These are phyloP conservation scores for Tricholoma bakamatsutake DNA, from an alignment of 768 basidiomycete species.

Conservation along the genomic window DNA sequence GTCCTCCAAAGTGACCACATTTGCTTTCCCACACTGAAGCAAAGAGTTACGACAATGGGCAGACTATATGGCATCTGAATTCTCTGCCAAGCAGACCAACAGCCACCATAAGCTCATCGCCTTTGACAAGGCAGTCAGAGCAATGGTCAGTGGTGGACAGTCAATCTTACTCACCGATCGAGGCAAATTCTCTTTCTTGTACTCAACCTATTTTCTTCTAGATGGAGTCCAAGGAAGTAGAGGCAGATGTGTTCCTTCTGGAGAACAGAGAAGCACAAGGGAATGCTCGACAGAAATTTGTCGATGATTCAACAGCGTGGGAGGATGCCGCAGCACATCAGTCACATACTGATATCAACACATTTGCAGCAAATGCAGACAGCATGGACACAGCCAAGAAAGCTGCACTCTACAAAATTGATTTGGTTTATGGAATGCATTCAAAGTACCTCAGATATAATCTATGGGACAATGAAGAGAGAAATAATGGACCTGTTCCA, in stretches of 20 bases:
- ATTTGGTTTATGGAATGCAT: too few relatives aligned
- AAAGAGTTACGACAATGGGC: slow-evolving; percentile 17
- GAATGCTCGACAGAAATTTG: slow-evolving; percentile 10
- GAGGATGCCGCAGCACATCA: slow-evolving; percentile 6
- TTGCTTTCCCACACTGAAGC: slow-evolving; percentile 20
- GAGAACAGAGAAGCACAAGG: neutral
- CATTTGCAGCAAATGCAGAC: slow-evolving; percentile 14
- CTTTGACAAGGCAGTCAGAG: too few relatives aligned
- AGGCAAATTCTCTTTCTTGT: slow-evolving; percentile 1
- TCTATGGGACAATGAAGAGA: too few relatives aligned
- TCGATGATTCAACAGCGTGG: slow-evolving; percentile 14
- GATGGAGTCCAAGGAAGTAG: too few relatives aligned
- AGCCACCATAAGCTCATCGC: too few relatives aligned
- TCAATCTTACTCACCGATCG: too few relatives aligned
- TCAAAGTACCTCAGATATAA: too few relatives aligned
- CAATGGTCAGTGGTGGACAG: too few relatives aligned
- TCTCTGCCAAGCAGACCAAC: too few relatives aligned
- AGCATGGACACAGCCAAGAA: neutral
- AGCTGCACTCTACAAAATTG: too few relatives aligned
- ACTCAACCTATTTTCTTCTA: slow-evolving; percentile 4
- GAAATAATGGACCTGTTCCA: too few relatives aligned
- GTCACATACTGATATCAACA: slow-evolving; percentile 17
- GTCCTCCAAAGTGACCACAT: slow-evolving; percentile 11
- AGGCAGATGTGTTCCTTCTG: neutral
- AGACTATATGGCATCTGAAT: slow-evolving; percentile 13